Evolutionary conservation across 2,329 filamentous ascomycete genomes (phyloP).

Genomic region (Fusarium sp.): DNA sequence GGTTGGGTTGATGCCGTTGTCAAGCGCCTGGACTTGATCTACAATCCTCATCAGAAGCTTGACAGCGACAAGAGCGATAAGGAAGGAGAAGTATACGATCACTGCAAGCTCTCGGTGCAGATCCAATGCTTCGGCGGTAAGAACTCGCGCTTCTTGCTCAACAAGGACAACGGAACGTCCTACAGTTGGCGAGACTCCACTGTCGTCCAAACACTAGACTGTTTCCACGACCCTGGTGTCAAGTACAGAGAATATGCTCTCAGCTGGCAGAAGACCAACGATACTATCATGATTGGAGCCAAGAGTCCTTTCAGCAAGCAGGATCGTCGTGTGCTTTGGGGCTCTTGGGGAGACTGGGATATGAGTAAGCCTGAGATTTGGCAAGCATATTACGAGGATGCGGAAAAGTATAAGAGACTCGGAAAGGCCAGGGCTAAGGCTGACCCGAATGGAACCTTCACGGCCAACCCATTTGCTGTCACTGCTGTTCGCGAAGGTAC

Average conservation of each 20-base stretch:
- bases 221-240: constrained; percentile 49
- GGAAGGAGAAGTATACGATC: constrained; percentile 39
- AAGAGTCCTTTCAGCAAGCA: constrained; percentile 48
- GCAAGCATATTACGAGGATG: constrained; percentile 47
- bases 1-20: constrained; percentile 47
- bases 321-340: constrained; percentile 51
- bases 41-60: constrained; percentile 19
- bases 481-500: not conserved
- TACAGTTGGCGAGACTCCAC: constrained; percentile 58
- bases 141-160: constrained; percentile 51
- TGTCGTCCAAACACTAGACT: constrained; percentile 51
- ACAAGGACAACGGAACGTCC: constrained; percentile 55
- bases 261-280: constrained; percentile 54
- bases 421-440: constrained; percentile 40
- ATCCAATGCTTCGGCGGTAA: constrained; percentile 56
- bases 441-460: constrained; percentile 50
- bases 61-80: constrained; percentile 5
- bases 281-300: constrained; percentile 42
- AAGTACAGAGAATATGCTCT: constrained; percentile 46
- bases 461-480: constrained; percentile 47
- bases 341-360: constrained; percentile 49
- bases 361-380: constrained; percentile 44
- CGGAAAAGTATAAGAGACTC: constrained; percentile 46
- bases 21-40: constrained; percentile 29
- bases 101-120: constrained; percentile 55